phyloP scores from a whole-genome alignment of 2,329 filamentous ascomycete species.

The Cyanodermella asteris region DNA sequence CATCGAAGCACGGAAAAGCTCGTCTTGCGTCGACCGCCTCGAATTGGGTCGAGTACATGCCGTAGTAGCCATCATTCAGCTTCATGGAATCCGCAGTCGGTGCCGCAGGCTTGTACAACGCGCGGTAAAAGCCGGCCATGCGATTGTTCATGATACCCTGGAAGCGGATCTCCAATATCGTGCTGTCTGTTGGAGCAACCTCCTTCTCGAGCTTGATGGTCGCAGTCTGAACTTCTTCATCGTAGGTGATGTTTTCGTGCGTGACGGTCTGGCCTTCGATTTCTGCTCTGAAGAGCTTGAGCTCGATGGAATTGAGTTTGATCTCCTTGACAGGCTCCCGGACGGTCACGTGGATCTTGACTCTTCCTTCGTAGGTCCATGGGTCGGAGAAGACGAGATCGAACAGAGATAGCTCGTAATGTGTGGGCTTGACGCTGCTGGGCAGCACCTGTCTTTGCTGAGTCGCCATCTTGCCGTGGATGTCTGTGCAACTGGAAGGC shows the following conservation, averaged over 20 bases:
- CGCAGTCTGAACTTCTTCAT: constrained; percentile 64
- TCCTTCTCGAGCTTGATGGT: constrained; percentile 56
- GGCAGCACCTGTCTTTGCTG: no score
- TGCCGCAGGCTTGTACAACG: constrained; percentile 69
- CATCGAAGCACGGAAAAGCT: constrained; percentile 94
- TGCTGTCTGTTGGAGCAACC: constrained; percentile 44
- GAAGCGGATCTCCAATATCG: constrained; percentile 48
- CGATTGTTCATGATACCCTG: constrained; percentile 67
- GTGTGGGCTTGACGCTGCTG: constrained; percentile 57
- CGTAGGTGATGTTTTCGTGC: constrained; percentile 39
- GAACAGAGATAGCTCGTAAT: constrained; percentile 66
- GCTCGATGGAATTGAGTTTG: constrained; percentile 63
- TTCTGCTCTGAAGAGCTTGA: constrained; percentile 51
- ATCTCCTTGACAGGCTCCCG: constrained; percentile 52
- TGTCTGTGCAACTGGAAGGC: no score
- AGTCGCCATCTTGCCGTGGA: no score
- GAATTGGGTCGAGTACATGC: constrained; percentile 89
- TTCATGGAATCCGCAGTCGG: constrained; percentile 57
- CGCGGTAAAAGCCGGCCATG: constrained; percentile 86
- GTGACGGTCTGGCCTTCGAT: constrained; percentile 25
- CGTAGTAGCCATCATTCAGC: constrained; percentile 41
- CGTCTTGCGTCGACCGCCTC: constrained; percentile 87
- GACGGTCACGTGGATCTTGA: constrained; percentile 59
- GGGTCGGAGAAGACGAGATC: constrained; percentile 49
- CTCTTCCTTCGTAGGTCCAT: constrained; percentile 71